Percentiles rank a stretch among this genome's conserved stretches.
phyloP scores from a whole-genome alignment of 176 grass and related monocot species.

The Thalia dealbata region DNA sequence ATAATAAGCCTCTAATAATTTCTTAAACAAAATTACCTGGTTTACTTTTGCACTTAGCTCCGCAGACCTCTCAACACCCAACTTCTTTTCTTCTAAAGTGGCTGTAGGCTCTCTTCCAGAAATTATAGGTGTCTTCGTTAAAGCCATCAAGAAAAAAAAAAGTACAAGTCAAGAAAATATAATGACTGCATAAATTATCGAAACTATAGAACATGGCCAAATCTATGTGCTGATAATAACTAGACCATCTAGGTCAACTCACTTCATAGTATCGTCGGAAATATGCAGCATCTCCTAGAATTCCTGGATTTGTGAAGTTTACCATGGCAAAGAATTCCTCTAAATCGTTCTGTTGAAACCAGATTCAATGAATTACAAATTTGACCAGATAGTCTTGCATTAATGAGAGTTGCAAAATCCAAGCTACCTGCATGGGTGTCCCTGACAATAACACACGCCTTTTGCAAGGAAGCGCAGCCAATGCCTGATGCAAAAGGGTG shows the following conservation, averaged over 20 bases:
- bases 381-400: not conserved
- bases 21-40: slow-evolving; percentile 39
- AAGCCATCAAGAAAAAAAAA: not conserved
- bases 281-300: slow-evolving; percentile 70
- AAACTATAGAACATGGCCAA: not conserved
- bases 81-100: slow-evolving; percentile 65
- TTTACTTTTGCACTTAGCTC: slow-evolving; percentile 94
- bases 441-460: slow-evolving; percentile 78
- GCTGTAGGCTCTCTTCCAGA: slow-evolving; percentile 77
- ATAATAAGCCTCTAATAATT: not conserved
- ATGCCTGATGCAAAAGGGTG: slow-evolving; percentile 32
- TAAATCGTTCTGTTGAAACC: slow-evolving; percentile 70
- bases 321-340: slow-evolving; percentile 98
- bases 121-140: slow-evolving; percentile 67
- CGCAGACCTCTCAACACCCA: slow-evolving; percentile 80
- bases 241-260: slow-evolving; percentile 16
- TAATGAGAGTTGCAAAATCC: slow-evolving; percentile 5
- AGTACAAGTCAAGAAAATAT: not conserved
- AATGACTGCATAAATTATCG: not conserved
- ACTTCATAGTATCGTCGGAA: slow-evolving; percentile 94
- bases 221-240: not conserved
- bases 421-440: slow-evolving; percentile 90
- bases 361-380: slow-evolving; percentile 18
- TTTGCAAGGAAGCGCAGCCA: slow-evolving; percentile 89
- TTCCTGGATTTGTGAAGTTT: slow-evolving; percentile 94